These are phyloP conservation scores for Pythium rhizo-oryzae DNA, from an alignment of 352 stramenopile genomes.

Conservation along the genomic window DNA sequence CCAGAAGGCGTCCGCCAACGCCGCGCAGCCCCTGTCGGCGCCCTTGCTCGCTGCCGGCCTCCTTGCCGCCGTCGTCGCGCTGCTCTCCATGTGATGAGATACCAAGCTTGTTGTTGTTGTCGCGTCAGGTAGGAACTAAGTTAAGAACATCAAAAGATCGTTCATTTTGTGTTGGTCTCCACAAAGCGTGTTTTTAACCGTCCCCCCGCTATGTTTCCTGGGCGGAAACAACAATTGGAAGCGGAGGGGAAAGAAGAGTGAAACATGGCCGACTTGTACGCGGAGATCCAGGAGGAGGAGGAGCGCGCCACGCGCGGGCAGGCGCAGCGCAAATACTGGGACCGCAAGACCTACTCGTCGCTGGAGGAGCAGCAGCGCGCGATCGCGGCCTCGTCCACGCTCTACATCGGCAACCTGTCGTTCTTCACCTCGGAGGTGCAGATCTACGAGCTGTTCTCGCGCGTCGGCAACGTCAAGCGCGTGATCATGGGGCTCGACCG, in stretches of 20 bases:
- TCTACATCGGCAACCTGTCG: constrained; percentile 98
- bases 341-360: constrained; percentile 93
- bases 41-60: not conserved
- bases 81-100: not conserved
- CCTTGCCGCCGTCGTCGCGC: not conserved
- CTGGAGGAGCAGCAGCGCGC: constrained; percentile 93
- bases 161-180: not conserved
- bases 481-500: constrained; percentile 97
- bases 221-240: not conserved
- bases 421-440: constrained; percentile 97
- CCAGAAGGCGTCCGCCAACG: constrained; percentile 34
- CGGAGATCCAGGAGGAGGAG: constrained; percentile 66
- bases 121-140: constrained; percentile 18
- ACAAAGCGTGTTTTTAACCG: not conserved
- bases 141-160: constrained; percentile 10
- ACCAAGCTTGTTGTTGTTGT: not conserved
- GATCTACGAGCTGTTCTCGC: constrained; percentile 95
- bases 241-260: not conserved
- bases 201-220: not conserved
- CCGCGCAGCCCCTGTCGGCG: not conserved
- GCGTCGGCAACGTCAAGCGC: constrained; percentile 90
- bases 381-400: constrained; percentile 88
- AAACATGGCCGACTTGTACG: constrained; percentile 66
- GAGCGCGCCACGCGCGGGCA: constrained; percentile 58
- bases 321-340: constrained; percentile 93